A percentile compares a stretch with the other conserved stretches of the same genome.
Evolutionary conservation across 1,284 basidiomycete species (phyloP).

Genomic region (Puccinia polysora): DNA sequence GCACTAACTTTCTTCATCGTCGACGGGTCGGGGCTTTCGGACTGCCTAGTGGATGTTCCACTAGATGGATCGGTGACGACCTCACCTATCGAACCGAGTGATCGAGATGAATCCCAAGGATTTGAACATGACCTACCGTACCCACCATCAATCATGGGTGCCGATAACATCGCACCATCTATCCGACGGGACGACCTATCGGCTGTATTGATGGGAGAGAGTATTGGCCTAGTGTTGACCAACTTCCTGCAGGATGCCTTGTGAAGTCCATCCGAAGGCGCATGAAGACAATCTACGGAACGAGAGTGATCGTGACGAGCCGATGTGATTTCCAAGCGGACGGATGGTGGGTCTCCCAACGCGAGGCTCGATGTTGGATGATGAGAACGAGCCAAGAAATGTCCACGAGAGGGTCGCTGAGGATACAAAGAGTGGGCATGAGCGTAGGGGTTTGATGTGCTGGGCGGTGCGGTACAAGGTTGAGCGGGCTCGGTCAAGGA

Average conservation of each 20-base stretch:
- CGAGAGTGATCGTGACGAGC: conserved; percentile 37
- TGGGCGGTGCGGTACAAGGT: conserved; percentile 6
- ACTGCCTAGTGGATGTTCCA: background rate
- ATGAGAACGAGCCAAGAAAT: conserved; percentile 6
- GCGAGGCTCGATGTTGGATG: conserved; percentile 25
- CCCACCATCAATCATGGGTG: conserved; percentile 30
- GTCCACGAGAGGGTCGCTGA: conserved; percentile 13
- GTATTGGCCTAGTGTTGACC: conserved; percentile 17
- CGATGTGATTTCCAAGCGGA: conserved; percentile 28
- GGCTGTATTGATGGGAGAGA: conserved; percentile 36
- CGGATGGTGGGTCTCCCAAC: conserved; percentile 13
- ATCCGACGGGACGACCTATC: conserved; percentile 22
- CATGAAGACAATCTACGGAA: conserved; percentile 33
- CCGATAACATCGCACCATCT: conserved; percentile 33
- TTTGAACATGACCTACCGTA: conserved; percentile 32
- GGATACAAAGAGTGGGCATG: conserved; percentile 7
- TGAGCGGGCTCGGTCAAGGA: conserved; percentile 18
- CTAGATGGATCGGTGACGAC: conserved; percentile 31
- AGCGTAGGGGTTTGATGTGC: conserved; percentile 1
- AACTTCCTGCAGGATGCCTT: conserved; percentile 26
- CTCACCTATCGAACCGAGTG: conserved; percentile 43
- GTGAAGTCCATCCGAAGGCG: background rate
- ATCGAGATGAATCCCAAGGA: conserved; percentile 40
- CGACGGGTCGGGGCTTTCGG: background rate
- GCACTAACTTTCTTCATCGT: conserved; percentile 9